Conservation (phyloP, 208 protist genomes). For the Histomonas meleagridis region DNA sequence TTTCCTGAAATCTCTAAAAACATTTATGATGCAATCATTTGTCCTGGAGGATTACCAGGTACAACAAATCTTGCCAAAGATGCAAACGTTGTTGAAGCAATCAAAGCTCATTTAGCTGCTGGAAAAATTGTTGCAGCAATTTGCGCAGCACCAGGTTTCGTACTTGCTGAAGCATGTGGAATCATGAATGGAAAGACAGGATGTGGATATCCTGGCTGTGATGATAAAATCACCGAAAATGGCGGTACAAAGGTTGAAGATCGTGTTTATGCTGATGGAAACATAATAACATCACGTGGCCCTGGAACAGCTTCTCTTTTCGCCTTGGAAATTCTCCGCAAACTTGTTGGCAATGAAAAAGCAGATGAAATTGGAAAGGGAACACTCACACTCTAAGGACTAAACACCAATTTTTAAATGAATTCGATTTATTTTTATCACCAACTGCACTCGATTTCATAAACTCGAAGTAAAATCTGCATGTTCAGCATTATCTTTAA, state of each 20-base stretch:
- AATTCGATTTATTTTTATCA: too few relatives aligned
- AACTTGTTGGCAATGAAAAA: background rate
- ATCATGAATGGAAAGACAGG: background rate
- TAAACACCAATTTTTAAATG: too few relatives aligned
- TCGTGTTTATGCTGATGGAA: background rate
- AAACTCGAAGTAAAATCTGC: too few relatives aligned
- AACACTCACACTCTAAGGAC: background rate
- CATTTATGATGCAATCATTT: background rate
- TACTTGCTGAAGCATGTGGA: background rate
- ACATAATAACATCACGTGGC: background rate
- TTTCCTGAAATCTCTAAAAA: background rate
- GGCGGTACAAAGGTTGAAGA: background rate
- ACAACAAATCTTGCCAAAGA: constrained; percentile 2
- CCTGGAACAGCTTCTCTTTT: background rate
- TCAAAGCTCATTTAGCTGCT: background rate
- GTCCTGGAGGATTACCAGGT: background rate
- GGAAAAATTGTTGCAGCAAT: constrained; percentile 2
- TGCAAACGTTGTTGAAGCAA: background rate
- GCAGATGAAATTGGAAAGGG: background rate
- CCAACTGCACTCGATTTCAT: too few relatives aligned
- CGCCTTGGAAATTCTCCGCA: background rate
- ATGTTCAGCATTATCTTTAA: too few relatives aligned
- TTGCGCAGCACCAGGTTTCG: background rate
- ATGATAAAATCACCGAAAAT: background rate
- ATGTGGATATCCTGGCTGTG: background rate